Base-by-base conservation (phyloP, 495 filamentous ascomycete genomes). In the Daldinia caldariorum region DNA sequence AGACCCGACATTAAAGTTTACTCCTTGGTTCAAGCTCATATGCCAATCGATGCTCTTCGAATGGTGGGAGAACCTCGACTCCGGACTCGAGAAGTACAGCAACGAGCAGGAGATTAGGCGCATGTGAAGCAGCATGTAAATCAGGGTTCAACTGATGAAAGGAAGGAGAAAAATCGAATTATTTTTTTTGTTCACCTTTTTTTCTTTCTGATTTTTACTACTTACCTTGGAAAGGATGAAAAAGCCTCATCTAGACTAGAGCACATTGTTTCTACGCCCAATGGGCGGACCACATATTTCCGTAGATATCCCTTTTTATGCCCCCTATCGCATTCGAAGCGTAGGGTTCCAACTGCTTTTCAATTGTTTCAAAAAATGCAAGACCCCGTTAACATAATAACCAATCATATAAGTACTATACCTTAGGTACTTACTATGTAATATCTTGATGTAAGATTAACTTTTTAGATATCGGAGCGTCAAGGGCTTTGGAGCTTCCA, bases 1-100 rank as follows among this genome's bases (percentile, higher is more conserved):
- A 74, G 88, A 97, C 77, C 86, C 89, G 8, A 84, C 74, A 6
- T 84, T 97, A 67, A 90, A 86, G 71, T 99, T 98, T 79, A 99
- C 95, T 6, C 95, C 95, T 0, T 99, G 95, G 95, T 99, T 99
- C 84, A 97, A 97, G 86, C 88, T 99, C 70, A 98, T 99, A 76
- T 99, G 96, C 85, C 80, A 97, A 71, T 93, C 92, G 57, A 92
- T 98, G 93, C 87, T 99, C 49, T 98, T 96, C 74, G 94, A 98
- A 78, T 99, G 95, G 95, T 99, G 95, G 95, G 87, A 89, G 73
- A 90, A 94, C 79, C 87, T 98, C 35, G 90, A 94, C 66, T 83
- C 85, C 29, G 85, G 89, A 6, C 81, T 98, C 69, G 93, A 97
- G 58, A 90, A 91, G 81, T 97, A 95, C 82, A 87, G 84, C 79